Evolutionary conservation across 306 rosid genomes (phyloP).

Genomic region (Castanospermum australe): DNA sequence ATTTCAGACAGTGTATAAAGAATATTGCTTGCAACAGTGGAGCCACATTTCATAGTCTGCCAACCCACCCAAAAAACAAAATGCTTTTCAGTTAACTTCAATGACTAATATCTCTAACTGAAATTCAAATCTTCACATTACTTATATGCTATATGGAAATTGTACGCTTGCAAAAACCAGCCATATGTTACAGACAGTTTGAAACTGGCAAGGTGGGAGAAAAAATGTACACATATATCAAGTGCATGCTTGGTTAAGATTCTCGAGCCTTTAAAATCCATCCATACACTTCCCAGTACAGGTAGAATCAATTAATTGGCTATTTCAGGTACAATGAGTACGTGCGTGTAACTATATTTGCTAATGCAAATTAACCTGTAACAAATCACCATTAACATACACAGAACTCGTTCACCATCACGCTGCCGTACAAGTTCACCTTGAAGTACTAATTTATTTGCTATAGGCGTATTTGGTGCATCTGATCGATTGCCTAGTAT

Average conservation of each 20-base stretch:
- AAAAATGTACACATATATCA: not conserved
- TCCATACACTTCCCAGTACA: not conserved
- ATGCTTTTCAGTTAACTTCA: not conserved
- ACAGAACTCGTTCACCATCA: conserved; percentile 20
- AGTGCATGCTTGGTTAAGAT: not conserved
- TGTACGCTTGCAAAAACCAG: not conserved
- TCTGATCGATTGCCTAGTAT: not conserved
- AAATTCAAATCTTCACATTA: not conserved
- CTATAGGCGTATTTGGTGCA: not conserved
- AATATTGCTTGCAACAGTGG: not conserved
- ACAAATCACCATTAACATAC: conserved; percentile 27
- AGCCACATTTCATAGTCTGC: not conserved
- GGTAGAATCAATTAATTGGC: not conserved
- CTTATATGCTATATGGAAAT: not conserved
- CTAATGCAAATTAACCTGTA: not conserved
- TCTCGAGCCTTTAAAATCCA: not conserved
- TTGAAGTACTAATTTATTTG: not conserved
- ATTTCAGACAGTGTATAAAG: not conserved
- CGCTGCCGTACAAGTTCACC: not conserved
- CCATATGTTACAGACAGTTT: not conserved
- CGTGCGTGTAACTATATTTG: not conserved
- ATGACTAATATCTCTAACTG: not conserved
- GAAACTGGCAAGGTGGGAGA: not conserved
- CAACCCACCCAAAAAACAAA: not conserved
- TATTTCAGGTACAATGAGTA: not conserved